These are phyloP conservation scores for Penicillium sp. DNA, from an alignment of 2,329 filamentous ascomycete species.

Conservation along the genomic window DNA sequence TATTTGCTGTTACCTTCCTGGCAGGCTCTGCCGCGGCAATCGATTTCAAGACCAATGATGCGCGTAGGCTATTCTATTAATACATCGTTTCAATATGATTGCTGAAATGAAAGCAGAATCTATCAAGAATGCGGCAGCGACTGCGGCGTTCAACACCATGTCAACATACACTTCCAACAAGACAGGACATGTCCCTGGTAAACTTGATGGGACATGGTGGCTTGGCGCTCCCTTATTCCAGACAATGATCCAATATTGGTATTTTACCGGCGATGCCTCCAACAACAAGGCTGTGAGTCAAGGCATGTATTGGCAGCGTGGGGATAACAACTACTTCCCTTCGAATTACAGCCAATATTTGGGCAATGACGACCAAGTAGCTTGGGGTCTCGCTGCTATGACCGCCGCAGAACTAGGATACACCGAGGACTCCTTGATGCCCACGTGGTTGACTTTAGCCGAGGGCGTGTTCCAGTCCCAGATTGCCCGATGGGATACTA, in stretches of 20 bases:
- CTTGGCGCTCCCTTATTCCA: slow-evolving; percentile 66
- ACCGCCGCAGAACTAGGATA: slow-evolving; percentile 71
- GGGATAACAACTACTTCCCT: slow-evolving; percentile 71
- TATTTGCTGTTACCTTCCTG: not conserved
- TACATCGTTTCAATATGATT: not conserved
- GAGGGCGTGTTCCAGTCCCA: slow-evolving; percentile 12
- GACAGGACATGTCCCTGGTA: slow-evolving; percentile 12
- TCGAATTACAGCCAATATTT: slow-evolving; percentile 51
- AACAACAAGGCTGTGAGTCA: slow-evolving; percentile 68
- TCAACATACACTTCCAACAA: not conserved
- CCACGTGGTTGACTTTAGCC: slow-evolving; percentile 21
- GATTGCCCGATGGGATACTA: slow-evolving; percentile 11
- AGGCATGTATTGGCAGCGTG: slow-evolving; percentile 67
- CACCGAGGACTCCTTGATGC: slow-evolving; percentile 59
- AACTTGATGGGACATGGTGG: slow-evolving; percentile 47
- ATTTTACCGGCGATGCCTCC: slow-evolving; percentile 67
- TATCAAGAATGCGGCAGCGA: slow-evolving; percentile 4
- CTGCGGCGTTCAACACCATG: slow-evolving; percentile 5
- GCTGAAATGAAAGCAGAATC: not conserved
- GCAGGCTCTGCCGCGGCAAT: slow-evolving; percentile 1
- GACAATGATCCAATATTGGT: slow-evolving; percentile 75
- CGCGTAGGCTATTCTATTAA: not conserved
- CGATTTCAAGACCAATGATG: slow-evolving; percentile 1
- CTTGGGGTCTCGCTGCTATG: slow-evolving; percentile 73
- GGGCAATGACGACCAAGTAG: slow-evolving; percentile 47